Conservation (phyloP, 1,139 yeast species). For the Saccharomyces hybrid region DNA sequence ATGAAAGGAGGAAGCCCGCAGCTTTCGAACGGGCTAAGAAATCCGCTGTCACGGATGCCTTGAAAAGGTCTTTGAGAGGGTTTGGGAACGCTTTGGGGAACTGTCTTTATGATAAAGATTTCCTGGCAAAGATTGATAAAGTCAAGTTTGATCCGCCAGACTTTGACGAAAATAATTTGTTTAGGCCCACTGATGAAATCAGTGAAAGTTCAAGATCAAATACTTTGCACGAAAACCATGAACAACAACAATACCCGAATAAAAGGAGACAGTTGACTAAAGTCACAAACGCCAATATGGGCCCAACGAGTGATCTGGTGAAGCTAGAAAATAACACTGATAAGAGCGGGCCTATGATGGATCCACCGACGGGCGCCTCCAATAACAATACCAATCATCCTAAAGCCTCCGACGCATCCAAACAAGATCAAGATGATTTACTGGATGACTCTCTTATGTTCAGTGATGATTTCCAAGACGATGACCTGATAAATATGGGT, state of each 20-base stretch:
- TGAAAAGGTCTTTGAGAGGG: slow-evolving; percentile 67
- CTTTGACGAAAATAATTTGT: slow-evolving; percentile 42
- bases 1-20: slow-evolving; percentile 59
- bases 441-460: slow-evolving; percentile 61
- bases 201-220: slow-evolving; percentile 28
- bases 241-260: slow-evolving; percentile 2
- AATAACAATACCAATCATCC: slow-evolving; percentile 11
- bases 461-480: slow-evolving; percentile 49
- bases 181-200: slow-evolving; percentile 35
- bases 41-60: slow-evolving; percentile 75
- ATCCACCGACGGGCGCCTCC: slow-evolving; percentile 10
- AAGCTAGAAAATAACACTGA: slow-evolving; percentile 10
- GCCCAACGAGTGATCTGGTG: not conserved
- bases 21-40: slow-evolving; percentile 79
- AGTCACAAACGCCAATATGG: not conserved
- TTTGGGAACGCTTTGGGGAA: slow-evolving; percentile 78
- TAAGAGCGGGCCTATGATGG: slow-evolving; percentile 1
- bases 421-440: slow-evolving; percentile 34
- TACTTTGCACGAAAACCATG: slow-evolving; percentile 17
- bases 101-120: slow-evolving; percentile 67
- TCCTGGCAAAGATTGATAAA: slow-evolving; percentile 43
- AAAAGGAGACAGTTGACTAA: slow-evolving; percentile 18
- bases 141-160: slow-evolving; percentile 47
- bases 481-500: slow-evolving; percentile 25
- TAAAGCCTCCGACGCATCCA: slow-evolving; percentile 5